Conservation (phyloP, 2,329 filamentous ascomycete species). For the Chrysosporium keratinophilum region DNA sequence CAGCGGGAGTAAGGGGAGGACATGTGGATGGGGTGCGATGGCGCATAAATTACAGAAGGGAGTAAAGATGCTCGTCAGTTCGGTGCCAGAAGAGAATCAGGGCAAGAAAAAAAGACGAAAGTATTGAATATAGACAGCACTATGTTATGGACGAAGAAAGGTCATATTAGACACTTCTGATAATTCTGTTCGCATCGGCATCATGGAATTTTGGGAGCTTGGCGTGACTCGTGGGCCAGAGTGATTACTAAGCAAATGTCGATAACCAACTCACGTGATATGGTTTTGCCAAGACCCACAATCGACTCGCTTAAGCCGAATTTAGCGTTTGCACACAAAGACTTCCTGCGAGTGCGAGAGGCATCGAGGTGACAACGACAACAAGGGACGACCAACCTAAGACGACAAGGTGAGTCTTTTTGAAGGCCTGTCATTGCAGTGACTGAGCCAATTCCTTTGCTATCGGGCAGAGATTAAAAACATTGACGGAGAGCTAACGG, state of each 20-base stretch:
- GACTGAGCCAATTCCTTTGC: background rate
- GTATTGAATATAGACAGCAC: background rate
- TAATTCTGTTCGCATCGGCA: no score
- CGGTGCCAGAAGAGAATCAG: conserved; percentile 7
- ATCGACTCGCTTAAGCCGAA: conserved; percentile 30
- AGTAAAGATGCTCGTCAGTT: conserved; percentile 14
- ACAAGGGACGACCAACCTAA: conserved; percentile 35
- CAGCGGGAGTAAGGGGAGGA: background rate
- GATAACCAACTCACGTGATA: conserved; percentile 17
- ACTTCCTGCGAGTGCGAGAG: conserved; percentile 26
- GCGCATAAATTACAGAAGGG: conserved; percentile 16
- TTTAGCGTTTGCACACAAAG: conserved; percentile 37
- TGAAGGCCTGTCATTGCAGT: background rate
- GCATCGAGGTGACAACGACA: conserved; percentile 32
- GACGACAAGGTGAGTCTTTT: conserved; percentile 36
- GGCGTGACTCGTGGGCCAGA: no score
- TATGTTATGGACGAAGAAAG: background rate
- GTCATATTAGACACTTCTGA: no score
- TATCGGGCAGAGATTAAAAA: conserved; percentile 1
- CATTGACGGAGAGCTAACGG: conserved; percentile 1
- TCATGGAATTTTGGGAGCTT: no score
- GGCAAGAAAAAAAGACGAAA: background rate
- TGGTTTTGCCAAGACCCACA: conserved; percentile 15
- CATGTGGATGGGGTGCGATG: conserved; percentile 16
- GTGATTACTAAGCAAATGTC: background rate